Evolutionary conservation across 257 asterid species (phyloP), one percentile per base, ranked within the genome.

Genomic region (Solanum clarkiae): DNA sequence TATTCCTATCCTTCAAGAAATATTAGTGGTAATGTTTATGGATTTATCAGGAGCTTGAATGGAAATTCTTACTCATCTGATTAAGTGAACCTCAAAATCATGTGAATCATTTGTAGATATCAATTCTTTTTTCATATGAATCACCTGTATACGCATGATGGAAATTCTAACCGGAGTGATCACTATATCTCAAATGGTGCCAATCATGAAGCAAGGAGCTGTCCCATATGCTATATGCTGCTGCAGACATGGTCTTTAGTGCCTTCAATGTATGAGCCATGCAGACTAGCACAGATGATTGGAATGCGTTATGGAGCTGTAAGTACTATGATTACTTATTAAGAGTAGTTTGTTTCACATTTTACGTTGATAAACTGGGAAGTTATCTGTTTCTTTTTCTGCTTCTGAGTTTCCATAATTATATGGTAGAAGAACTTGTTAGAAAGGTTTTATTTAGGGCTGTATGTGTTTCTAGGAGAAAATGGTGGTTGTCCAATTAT

Each of bases 261-360:
- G 86, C 99, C 99, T 29, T 95, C 99, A 9, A 89, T 95, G 88
- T 94, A 95, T 77, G 99, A 95, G 89, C 99, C 99, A 11, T 94
- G 99, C 87, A 98, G 98, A 80, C 95, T 95, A 75, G 88, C 98
- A 88, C 99, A 95, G 87, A 90, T 94, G 98, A 92, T 95, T 90
- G 97, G 98, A 84, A 94, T 95, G 99, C 95, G 97, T 63, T 93
- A 95, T 63, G 99, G 99, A 87, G 97, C 94, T 74, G 99, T 95
- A 90, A 62, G 91, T 91, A 77, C 88, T 26, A 10, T 6, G 29
- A 70, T 70, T 77, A 77, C 63, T 77, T 77, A 26, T 16, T 77
- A 24, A 24, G 82, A 77, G 36, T 77, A 77, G n/a, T 77, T 24
- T 49, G n/a, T 47, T 49, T 49, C 44, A 49, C 82, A 49, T 75